Evolutionary conservation across 2,329 filamentous ascomycete genomes (phyloP).

Genomic region (Penicillium sp.): DNA sequence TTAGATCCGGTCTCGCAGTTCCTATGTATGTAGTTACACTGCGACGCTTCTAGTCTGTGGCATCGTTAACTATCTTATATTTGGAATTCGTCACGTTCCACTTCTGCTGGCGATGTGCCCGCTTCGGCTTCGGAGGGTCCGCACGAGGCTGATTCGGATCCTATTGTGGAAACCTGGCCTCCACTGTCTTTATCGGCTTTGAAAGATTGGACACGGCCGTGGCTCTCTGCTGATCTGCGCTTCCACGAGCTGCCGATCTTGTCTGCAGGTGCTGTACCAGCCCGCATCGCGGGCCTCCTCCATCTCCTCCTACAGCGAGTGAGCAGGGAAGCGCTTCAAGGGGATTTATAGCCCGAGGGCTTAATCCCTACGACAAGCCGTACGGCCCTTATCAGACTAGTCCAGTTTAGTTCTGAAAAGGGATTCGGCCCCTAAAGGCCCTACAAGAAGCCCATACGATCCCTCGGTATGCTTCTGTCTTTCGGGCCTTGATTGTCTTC

Average conservation of each 20-base stretch:
- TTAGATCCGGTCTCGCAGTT: background rate
- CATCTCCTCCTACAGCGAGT: too few species aligned
- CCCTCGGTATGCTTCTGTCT: too few species aligned
- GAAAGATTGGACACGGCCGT: background rate
- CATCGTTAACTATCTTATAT: constrained; percentile 6
- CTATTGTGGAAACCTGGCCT: background rate
- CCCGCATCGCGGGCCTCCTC: too few species aligned
- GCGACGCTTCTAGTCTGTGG: background rate
- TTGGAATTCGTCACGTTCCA: constrained; percentile 7
- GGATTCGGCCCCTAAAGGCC: too few species aligned
- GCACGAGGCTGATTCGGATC: background rate
- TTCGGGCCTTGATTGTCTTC: too few species aligned
- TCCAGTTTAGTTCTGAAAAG: too few species aligned
- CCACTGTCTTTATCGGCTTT: background rate
- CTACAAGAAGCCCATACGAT: too few species aligned
- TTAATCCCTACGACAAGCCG: too few species aligned
- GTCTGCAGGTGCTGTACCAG: background rate
- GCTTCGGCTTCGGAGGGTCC: background rate
- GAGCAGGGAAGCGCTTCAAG: too few species aligned
- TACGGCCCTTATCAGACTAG: too few species aligned
- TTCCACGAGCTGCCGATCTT: background rate
- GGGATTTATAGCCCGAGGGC: too few species aligned
- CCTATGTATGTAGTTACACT: too few species aligned
- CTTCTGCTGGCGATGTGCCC: background rate
- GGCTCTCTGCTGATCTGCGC: background rate